phyloP scores from a whole-genome alignment of 2,329 filamentous ascomycete species.

The Septoria petroselini region DNA sequence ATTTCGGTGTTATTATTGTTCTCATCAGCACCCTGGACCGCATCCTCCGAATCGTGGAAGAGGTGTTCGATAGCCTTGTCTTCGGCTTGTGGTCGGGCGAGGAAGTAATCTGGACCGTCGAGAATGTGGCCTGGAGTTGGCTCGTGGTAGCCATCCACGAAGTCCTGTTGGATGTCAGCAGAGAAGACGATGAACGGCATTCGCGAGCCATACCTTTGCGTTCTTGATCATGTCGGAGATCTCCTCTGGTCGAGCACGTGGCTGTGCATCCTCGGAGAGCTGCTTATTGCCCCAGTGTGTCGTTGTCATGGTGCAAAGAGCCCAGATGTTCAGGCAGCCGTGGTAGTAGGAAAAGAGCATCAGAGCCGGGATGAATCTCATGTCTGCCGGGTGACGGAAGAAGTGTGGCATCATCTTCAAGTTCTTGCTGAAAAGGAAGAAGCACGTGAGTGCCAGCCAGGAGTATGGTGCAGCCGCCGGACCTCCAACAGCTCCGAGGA shows the following conservation, averaged over 20 bases:
- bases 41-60: not conserved
- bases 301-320: constrained; percentile 47
- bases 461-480: constrained; percentile 2
- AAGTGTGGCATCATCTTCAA: constrained; percentile 58
- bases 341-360: constrained; percentile 58
- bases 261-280: constrained; percentile 25
- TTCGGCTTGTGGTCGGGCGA: not conserved
- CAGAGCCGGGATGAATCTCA: constrained; percentile 50
- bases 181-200: not conserved
- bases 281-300: constrained; percentile 36
- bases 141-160: constrained; percentile 12
- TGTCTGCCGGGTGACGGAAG: constrained; percentile 50
- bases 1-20: no score
- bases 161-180: constrained; percentile 14
- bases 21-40: no score
- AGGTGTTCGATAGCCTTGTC: not conserved
- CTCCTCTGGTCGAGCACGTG: constrained; percentile 19
- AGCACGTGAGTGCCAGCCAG: constrained; percentile 35
- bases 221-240: constrained; percentile 25
- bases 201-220: constrained; percentile 12
- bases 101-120: constrained; percentile 26
- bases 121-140: constrained; percentile 19
- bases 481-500: constrained; percentile 31
- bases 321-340: constrained; percentile 57
- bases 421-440: constrained; percentile 56